Evolutionary conservation across 2,329 filamentous ascomycete species (phyloP).

Genomic region (Phaeosphaeriaceae sp.): DNA sequence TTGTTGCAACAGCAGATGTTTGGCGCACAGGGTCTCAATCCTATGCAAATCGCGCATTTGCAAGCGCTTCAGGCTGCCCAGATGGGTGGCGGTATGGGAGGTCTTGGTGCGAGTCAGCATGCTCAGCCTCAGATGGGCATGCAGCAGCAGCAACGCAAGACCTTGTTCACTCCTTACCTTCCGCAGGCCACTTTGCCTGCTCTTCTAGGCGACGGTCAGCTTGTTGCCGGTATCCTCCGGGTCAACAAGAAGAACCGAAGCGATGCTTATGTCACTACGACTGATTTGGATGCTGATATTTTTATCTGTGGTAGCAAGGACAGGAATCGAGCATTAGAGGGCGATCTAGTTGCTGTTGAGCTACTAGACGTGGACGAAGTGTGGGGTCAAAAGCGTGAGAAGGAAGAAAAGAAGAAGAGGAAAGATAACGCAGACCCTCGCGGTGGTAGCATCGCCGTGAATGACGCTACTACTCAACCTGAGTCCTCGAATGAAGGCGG

Average conservation of each 20-base stretch:
- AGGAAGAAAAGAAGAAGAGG: slow-evolving; percentile 99
- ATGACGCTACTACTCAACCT: slow-evolving; percentile 63
- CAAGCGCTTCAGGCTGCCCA: slow-evolving; percentile 91
- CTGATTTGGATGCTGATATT: slow-evolving; percentile 95
- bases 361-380: slow-evolving; percentile 97
- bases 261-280: slow-evolving; percentile 95
- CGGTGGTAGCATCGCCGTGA: slow-evolving; percentile 75
- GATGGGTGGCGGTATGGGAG: slow-evolving; percentile 74
- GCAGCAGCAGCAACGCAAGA: slow-evolving; percentile 94
- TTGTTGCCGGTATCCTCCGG: slow-evolving; percentile 93
- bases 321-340: slow-evolving; percentile 93
- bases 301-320: slow-evolving; percentile 99
- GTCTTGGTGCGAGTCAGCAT: slow-evolving; percentile 73
- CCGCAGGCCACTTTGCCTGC: slow-evolving; percentile 93
- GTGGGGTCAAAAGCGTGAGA: slow-evolving; percentile 98
- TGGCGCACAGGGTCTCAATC: slow-evolving; percentile 79
- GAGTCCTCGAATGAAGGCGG: slow-evolving; percentile 75
- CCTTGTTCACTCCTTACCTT: slow-evolving; percentile 95
- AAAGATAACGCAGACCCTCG: slow-evolving; percentile 97
- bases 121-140: slow-evolving; percentile 66
- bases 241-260: slow-evolving; percentile 99
- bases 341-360: slow-evolving; percentile 93
- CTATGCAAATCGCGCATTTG: slow-evolving; percentile 85
- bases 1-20: slow-evolving; percentile 85
- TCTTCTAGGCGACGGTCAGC: slow-evolving; percentile 86